Evolutionary conservation across 1,284 basidiomycete genomes (phyloP).

Genomic region (Pseudomicrostroma phylloplanum): DNA sequence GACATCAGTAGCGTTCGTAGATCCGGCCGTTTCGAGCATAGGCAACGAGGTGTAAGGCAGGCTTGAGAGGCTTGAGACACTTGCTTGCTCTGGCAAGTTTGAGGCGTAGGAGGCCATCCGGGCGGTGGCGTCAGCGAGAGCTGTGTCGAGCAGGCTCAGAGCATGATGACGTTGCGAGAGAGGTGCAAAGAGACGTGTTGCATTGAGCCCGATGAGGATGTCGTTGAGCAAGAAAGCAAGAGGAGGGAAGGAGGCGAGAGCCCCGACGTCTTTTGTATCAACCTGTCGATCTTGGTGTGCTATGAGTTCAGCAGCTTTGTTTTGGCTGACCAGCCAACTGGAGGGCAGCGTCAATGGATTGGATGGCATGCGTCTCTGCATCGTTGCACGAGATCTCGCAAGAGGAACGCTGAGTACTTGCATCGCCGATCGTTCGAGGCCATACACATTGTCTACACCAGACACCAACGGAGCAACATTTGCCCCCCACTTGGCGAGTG

Average conservation of each 20-base stretch:
- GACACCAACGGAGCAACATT: not conserved
- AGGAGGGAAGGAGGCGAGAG: not conserved
- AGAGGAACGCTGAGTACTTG: not conserved
- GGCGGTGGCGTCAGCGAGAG: not conserved
- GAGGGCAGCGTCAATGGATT: not conserved
- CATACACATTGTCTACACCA: not conserved
- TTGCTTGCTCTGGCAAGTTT: not conserved
- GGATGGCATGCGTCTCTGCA: not conserved
- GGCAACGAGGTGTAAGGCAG: no score
- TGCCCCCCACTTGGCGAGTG: not conserved
- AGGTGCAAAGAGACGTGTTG: not conserved
- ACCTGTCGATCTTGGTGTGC: not conserved
- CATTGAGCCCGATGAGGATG: conserved; percentile 1
- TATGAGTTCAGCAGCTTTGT: not conserved
- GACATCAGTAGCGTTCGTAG: no score
- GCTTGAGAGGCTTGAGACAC: no score
- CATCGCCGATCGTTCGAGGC: conserved; percentile 3
- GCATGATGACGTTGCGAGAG: not conserved
- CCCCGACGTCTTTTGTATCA: not conserved
- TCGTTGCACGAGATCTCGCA: not conserved
- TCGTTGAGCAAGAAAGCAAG: conserved; percentile 1
- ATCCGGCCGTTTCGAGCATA: no score
- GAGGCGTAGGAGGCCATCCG: not conserved
- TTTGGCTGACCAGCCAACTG: not conserved
- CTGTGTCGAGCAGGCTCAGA: not conserved